Percentiles rank a stretch among this genome's conserved stretches.
These are phyloP conservation scores for Metarhizium anisopliae DNA, from an alignment of 2,329 filamentous ascomycete genomes.

Conservation along the genomic window DNA sequence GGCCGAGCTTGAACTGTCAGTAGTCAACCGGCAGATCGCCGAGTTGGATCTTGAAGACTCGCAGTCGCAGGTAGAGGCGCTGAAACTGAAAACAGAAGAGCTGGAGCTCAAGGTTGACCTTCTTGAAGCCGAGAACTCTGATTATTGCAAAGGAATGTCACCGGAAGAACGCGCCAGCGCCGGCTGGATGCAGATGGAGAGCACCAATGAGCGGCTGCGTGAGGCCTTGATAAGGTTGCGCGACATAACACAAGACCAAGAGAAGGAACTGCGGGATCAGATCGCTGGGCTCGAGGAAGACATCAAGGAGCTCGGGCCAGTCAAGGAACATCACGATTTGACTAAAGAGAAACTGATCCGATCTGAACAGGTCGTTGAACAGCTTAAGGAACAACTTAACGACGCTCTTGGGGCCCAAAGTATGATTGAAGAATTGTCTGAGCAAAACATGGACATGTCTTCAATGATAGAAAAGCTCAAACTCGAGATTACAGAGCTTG, in stretches of 20 bases:
- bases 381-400: conserved; percentile 85
- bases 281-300: conserved; percentile 68
- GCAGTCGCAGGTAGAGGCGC: conserved; percentile 68
- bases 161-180: conserved; percentile 79
- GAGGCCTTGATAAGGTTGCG: conserved; percentile 78
- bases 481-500: conserved; percentile 75
- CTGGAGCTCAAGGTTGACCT: conserved; percentile 83
- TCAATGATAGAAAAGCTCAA: conserved; percentile 79
- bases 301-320: conserved; percentile 53
- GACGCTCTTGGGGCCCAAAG: conserved; percentile 81
- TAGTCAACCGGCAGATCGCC: conserved; percentile 90
- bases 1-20: conserved; percentile 79
- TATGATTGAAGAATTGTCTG: conserved; percentile 86
- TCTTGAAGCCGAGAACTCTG: conserved; percentile 75
- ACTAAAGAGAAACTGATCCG: conserved; percentile 65
- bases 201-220: conserved; percentile 76
- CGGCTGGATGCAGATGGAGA: conserved; percentile 86
- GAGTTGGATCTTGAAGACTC: conserved; percentile 82
- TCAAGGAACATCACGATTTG: conserved; percentile 61
- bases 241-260: conserved; percentile 79
- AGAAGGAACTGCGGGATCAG: conserved; percentile 68
- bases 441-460: conserved; percentile 74
- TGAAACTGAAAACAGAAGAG: conserved; percentile 73
- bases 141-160: conserved; percentile 75
- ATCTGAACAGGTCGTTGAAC: conserved; percentile 67